These are phyloP conservation scores for Beta lomatogona DNA, from an alignment of 179 eudicot species.

Conservation along the genomic window DNA sequence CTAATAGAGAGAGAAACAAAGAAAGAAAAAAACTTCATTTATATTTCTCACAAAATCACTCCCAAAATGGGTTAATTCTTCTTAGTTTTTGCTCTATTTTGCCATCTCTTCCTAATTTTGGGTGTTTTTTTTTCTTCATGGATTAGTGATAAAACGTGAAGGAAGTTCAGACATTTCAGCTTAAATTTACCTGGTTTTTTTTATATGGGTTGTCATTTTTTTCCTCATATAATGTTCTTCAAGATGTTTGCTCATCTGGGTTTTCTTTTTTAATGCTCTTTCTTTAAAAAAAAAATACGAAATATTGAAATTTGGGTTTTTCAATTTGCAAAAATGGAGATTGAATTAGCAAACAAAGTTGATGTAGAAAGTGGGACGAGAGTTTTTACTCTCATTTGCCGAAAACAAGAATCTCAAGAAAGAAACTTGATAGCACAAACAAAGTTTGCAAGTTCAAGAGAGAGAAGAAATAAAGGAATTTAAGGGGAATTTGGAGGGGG, in stretches of 20 bases:
- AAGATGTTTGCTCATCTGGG: slow-evolving; percentile 28
- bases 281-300: neutral
- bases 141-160: neutral
- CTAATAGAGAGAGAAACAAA: neutral
- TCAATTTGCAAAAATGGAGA: slow-evolving; percentile 35
- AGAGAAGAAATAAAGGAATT: too few relatives aligned
- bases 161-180: slow-evolving; percentile 22
- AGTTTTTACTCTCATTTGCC: slow-evolving; percentile 48
- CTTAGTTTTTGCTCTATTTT: neutral
- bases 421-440: slow-evolving; percentile 53
- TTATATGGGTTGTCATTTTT: slow-evolving; percentile 22
- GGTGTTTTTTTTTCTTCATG: neutral
- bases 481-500: too few relatives aligned
- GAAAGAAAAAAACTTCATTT: slow-evolving; percentile 26
- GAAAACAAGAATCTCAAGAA: slow-evolving; percentile 45
- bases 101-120: neutral
- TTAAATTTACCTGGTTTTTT: slow-evolving; percentile 10
- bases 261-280: neutral
- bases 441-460: slow-evolving; percentile 63
- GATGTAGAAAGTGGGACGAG: slow-evolving; percentile 77
- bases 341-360: slow-evolving; percentile 72
- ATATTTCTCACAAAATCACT: slow-evolving; percentile 17
- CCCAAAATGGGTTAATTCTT: slow-evolving; percentile 32
- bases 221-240: neutral
- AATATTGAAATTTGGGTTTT: slow-evolving; percentile 5